A percentile compares a stretch with the other conserved stretches of the same genome.
Evolutionary conservation across 2,329 filamentous ascomycete genomes (phyloP).

Genomic region (Penicillium sp.): DNA sequence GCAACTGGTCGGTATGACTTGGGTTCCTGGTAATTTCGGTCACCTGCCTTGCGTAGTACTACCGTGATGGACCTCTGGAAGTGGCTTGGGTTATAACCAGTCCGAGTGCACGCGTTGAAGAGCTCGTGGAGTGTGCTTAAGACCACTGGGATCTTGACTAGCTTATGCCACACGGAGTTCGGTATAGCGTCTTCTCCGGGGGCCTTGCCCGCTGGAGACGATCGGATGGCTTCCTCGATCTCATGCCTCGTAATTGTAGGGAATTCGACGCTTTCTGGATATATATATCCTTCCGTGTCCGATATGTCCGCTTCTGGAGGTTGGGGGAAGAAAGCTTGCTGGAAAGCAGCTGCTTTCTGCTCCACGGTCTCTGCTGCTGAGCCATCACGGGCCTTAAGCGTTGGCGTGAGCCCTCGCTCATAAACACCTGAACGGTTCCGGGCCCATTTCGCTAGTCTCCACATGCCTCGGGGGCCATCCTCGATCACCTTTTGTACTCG

Average conservation of each 20-base stretch:
- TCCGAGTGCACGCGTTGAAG: not conserved
- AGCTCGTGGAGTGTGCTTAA: not conserved
- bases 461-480: not conserved
- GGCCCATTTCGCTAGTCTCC: not conserved
- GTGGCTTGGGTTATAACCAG: not conserved
- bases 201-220: not conserved
- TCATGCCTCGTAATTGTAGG: not conserved
- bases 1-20: slow-evolving; percentile 17
- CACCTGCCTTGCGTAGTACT: not conserved
- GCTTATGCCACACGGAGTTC: not conserved
- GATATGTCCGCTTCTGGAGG: not conserved
- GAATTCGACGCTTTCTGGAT: not conserved
- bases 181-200: not conserved
- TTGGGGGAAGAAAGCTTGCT: not conserved
- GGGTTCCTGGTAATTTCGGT: slow-evolving; percentile 1
- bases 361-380: not conserved
- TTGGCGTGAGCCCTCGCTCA: not conserved
- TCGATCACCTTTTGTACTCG: not conserved
- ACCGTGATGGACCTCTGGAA: slow-evolving; percentile 1
- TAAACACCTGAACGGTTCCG: not conserved
- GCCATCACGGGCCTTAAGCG: not conserved
- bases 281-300: not conserved
- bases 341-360: not conserved
- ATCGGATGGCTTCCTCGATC: not conserved
- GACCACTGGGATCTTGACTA: not conserved